Conservation (phyloP, 2,329 filamentous ascomycete species). For the Camptophora hylomeconis region DNA sequence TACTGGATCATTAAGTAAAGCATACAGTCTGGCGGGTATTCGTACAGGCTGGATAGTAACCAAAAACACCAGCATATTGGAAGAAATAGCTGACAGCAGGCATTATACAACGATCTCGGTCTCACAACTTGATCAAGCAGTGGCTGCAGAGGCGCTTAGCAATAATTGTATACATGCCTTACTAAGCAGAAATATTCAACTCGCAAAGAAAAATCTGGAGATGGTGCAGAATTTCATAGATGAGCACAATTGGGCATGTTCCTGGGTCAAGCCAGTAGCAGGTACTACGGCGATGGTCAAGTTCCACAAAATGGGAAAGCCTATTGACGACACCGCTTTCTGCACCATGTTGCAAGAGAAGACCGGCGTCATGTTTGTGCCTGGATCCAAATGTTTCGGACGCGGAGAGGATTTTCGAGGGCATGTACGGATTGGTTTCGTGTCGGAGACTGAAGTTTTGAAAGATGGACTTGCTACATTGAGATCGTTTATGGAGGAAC, state of each 20-base stretch:
- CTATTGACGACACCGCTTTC: constrained; percentile 59
- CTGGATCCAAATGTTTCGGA: constrained; percentile 64
- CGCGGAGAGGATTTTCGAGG: constrained; percentile 9
- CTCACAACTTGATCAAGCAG: constrained; percentile 63
- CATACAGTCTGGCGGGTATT: constrained; percentile 70
- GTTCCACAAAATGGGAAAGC: constrained; percentile 45
- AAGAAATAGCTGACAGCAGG: constrained; percentile 49
- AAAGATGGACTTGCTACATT: constrained; percentile 6
- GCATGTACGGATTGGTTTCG: constrained; percentile 13
- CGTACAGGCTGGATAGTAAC: constrained; percentile 73
- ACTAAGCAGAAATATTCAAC: constrained; percentile 48
- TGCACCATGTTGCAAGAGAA: constrained; percentile 55
- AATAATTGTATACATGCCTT: constrained; percentile 49
- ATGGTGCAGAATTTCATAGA: constrained; percentile 52
- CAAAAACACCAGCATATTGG: constrained; percentile 48
- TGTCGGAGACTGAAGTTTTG: constrained; percentile 6
- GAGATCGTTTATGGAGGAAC: constrained; percentile 8
- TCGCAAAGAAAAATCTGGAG: constrained; percentile 54
- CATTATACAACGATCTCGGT: constrained; percentile 85
- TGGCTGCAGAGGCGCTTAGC: constrained; percentile 63
- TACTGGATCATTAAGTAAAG: constrained; percentile 76
- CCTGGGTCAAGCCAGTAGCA: constrained; percentile 62
- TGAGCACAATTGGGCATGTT: constrained; percentile 45
- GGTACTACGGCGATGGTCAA: constrained; percentile 69
- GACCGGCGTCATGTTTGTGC: constrained; percentile 62